Evolutionary conservation across 352 stramenopile genomes (phyloP), one percentile per base, ranked within the genome.

Genomic region (Phytophthora crassamura): DNA sequence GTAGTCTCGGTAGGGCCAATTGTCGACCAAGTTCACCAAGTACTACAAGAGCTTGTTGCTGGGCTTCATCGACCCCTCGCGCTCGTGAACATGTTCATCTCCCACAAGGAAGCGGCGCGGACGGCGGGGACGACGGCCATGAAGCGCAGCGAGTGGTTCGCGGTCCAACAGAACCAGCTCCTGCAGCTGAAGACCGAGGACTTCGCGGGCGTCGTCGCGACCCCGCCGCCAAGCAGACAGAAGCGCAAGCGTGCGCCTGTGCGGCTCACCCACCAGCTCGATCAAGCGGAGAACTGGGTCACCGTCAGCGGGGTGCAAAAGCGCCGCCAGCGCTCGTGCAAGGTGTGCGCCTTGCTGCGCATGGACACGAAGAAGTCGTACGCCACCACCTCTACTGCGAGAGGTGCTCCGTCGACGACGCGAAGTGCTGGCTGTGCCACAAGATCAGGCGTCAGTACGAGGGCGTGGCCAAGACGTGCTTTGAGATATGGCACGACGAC

Each of bases 1-100:
- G 22, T 3, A 25, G 22, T 1, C 22, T 25, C 3, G 2, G 22
- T 25, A 25, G 22, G 2, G 22, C 22, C 22, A 3, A 4, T 1
- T 25, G 22, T 50, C 48, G 20, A 39, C 59, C 10, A 6, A 40
- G 8, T 40, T 67, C 3, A 38, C 15, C 4, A 75, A 71, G 50
- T 75, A 71, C 46, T 71, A 67, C 60, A 67, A 70, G 28, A 49
- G 14, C 4, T 35, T 67, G 6, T 71, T 75, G 16, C 16, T 64
- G 59, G 0, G 16, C 18, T 2, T 3, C 43, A 18, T n/a, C n/a
- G n/a, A n/a, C n/a, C 43, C 33, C 18, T 55, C 7, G 48, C 33
- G 32, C 3, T 55, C 16, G 48, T 55, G 16, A 55, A 55, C 34
- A 32, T 32, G 11, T 55, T 20, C 11, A 7, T 55, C 35, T 35